Evolutionary conservation across 1,139 yeast species (phyloP).

Genomic region (Yamadazyma mexicana): DNA sequence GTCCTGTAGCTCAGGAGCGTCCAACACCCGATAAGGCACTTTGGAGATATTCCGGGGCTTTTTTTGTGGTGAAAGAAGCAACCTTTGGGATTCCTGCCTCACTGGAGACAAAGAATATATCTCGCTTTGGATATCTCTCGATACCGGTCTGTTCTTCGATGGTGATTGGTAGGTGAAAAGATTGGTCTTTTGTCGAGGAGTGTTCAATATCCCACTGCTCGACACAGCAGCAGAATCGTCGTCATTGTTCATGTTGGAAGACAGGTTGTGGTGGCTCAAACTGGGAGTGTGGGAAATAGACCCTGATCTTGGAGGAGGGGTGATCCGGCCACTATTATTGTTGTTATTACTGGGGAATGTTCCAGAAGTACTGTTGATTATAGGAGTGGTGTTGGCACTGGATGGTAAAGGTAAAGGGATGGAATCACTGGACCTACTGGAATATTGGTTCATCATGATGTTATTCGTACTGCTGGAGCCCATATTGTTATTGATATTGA

Average conservation of each 20-base stretch:
- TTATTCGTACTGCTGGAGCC: slow-evolving; percentile 4
- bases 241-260: slow-evolving; percentile 3
- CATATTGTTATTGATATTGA: slow-evolving; percentile 5
- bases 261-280: slow-evolving; percentile 8
- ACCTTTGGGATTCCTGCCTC: slow-evolving; percentile 79
- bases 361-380: slow-evolving; percentile 7
- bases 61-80: slow-evolving; percentile 79
- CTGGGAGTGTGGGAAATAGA: slow-evolving; percentile 13
- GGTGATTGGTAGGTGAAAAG: slow-evolving; percentile 74
- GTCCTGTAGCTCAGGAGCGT: slow-evolving; percentile 94
- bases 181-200: slow-evolving; percentile 58
- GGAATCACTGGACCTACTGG: slow-evolving; percentile 16
- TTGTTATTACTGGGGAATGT: slow-evolving; percentile 7
- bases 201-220: slow-evolving; percentile 30
- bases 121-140: slow-evolving; percentile 66
- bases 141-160: slow-evolving; percentile 57
- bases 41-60: slow-evolving; percentile 75
- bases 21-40: slow-evolving; percentile 89
- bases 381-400: slow-evolving; percentile 5
- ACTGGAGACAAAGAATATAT: slow-evolving; percentile 85
- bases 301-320: slow-evolving; percentile 26
- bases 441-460: slow-evolving; percentile 10
- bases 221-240: slow-evolving; percentile 6
- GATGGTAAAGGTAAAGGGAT: slow-evolving; percentile 8
- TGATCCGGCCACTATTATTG: slow-evolving; percentile 16